These are phyloP conservation scores for Plasmopara viticola DNA, from an alignment of 352 stramenopile species.

Conservation along the genomic window DNA sequence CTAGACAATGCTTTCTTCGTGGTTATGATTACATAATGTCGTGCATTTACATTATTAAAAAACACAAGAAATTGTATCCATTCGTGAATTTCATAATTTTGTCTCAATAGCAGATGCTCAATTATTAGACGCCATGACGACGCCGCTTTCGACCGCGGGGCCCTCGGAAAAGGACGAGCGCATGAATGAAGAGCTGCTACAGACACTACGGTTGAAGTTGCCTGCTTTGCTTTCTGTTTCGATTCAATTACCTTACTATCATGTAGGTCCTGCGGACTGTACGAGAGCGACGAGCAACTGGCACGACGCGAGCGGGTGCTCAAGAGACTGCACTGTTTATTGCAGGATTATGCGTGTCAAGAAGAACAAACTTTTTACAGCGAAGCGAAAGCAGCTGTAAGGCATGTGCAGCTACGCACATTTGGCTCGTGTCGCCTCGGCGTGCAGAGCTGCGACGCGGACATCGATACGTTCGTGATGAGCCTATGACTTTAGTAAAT, in stretches of 20 bases:
- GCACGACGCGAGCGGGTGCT: constrained; percentile 60
- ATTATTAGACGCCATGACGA: constrained; percentile 32
- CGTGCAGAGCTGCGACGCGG: constrained; percentile 78
- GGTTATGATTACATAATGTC: no score
- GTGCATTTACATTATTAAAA: no score
- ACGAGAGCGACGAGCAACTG: constrained; percentile 69
- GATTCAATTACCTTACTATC: neutral
- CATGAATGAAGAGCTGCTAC: constrained; percentile 59
- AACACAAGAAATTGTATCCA: no score
- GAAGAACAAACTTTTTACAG: constrained; percentile 44
- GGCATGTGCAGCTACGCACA: constrained; percentile 65
- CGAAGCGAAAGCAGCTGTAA: constrained; percentile 35
- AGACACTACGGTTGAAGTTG: constrained; percentile 44
- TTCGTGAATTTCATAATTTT: no score
- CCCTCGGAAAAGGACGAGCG: constrained; percentile 60
- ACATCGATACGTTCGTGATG: constrained; percentile 70
- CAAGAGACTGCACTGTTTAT: constrained; percentile 45
- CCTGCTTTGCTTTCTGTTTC: neutral
- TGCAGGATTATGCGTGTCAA: constrained; percentile 76
- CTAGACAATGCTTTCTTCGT: no score
- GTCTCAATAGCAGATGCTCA: no score
- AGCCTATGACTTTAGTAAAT: neutral
- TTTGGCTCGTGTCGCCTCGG: constrained; percentile 90
- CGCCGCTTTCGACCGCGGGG: constrained; percentile 61
- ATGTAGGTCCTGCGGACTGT: constrained; percentile 50